These are phyloP conservation scores for Firmiana major DNA, from an alignment of 345 rosid genomes.

Conservation along the genomic window DNA sequence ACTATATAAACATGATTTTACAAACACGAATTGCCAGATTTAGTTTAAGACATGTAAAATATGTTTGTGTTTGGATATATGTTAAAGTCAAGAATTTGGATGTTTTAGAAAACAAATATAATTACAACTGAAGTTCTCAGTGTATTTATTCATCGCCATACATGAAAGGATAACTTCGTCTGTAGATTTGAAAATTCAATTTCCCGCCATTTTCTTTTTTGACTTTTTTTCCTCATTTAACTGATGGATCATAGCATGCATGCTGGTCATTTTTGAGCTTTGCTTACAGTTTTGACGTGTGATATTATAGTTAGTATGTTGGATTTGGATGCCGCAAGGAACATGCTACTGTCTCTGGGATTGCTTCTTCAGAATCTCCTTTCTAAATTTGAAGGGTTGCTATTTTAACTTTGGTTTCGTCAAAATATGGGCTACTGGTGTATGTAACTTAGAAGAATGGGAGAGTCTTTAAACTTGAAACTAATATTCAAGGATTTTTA, in stretches of 20 bases:
- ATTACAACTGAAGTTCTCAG: neutral
- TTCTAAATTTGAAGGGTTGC: neutral
- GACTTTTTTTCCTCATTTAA: neutral
- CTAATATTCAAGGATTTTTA: neutral
- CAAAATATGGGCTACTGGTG: neutral
- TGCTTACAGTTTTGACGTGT: neutral
- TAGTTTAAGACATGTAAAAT: neutral
- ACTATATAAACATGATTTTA: too few species aligned
- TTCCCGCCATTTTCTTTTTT: neutral
- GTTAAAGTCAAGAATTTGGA: neutral
- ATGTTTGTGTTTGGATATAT: neutral
- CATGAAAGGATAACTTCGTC: neutral
- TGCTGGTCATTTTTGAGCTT: neutral
- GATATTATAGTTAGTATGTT: neutral
- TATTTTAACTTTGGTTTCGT: neutral
- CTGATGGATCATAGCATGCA: neutral
- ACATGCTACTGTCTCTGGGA: neutral
- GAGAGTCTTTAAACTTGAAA: neutral
- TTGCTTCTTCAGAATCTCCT: neutral
- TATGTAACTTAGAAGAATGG: neutral
- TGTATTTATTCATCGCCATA: neutral
- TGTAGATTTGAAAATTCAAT: neutral
- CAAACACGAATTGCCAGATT: too few species aligned
- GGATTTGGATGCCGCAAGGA: neutral
- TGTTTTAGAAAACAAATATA: neutral